Conservation (phyloP, 176 grass and related monocot species). For the bread wheat (Triticum aestivum) region IWGSC_CS_RefSeq_v2.1 NC_057800.1:679675377-679675876, state of each 20-base stretch:
- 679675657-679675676: not conserved
- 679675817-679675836: conserved; percentile 14
- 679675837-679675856: not conserved
- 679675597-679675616: not conserved
- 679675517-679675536: not conserved
- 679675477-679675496: not conserved
- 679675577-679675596: not conserved
- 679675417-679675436: not conserved
- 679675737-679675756: conserved; percentile 96
- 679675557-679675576: not conserved
- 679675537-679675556: not conserved
- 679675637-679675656: not conserved
- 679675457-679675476: not conserved
- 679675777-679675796: conserved; percentile 97
- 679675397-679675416: not conserved
- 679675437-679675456: not conserved
- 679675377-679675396: not conserved
- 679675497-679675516: not conserved
- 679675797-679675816: conserved; percentile 79
- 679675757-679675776: conserved; percentile 97
- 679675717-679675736: conserved; percentile 96
- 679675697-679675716: conserved; percentile 79
- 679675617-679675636: not conserved
- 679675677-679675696: conserved; percentile 21
- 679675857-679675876: not conserved